These are phyloP conservation scores for Helianthus tuberosus DNA, from an alignment of 129 eudicot genomes.

Conservation along the genomic window DNA sequence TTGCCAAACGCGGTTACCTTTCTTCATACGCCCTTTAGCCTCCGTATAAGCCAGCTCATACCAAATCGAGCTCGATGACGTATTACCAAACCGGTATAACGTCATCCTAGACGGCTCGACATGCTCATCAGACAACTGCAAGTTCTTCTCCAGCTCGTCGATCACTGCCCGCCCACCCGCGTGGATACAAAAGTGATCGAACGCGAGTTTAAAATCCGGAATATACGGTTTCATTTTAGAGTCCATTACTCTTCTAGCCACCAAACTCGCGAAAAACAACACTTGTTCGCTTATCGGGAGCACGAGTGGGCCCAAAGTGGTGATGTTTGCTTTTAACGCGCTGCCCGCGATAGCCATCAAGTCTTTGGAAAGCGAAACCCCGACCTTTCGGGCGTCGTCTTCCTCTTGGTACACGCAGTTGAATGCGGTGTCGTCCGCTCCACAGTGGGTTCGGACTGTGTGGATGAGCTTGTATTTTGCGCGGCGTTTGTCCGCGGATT, in stretches of 20 bases:
- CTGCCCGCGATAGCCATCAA: slow-evolving; percentile 65
- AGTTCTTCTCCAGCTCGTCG: slow-evolving; percentile 63
- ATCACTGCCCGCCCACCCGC: slow-evolving; percentile 75
- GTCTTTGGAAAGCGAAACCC: slow-evolving; percentile 60
- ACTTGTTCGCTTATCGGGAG: slow-evolving; percentile 64
- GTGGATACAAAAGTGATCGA: slow-evolving; percentile 66
- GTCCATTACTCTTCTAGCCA: slow-evolving; percentile 36
- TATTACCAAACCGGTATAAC: slow-evolving; percentile 66
- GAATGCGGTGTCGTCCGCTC: slow-evolving; percentile 49
- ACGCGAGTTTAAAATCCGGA: slow-evolving; percentile 68
- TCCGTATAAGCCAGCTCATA: slow-evolving; percentile 64
- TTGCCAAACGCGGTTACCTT: slow-evolving; percentile 66
- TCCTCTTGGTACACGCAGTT: slow-evolving; percentile 61
- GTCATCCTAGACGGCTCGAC: slow-evolving; percentile 79
- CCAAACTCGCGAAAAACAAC: slow-evolving; percentile 40
- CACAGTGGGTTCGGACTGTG: slow-evolving; percentile 57
- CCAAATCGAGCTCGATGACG: slow-evolving; percentile 76
- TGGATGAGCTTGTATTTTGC: slow-evolving; percentile 57
- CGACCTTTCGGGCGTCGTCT: slow-evolving; percentile 42
- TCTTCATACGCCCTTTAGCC: slow-evolving; percentile 63
- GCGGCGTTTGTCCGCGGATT: slow-evolving; percentile 24
- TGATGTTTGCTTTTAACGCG: slow-evolving; percentile 57
- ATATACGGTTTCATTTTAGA: slow-evolving; percentile 50
- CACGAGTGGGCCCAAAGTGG: slow-evolving; percentile 57
- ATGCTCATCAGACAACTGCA: slow-evolving; percentile 45